Percentiles rank a stretch among this genome's conserved stretches.
Conservation (phyloP, 176 grass and related monocot genomes). For the Bonia amplexicaulis region DNA sequence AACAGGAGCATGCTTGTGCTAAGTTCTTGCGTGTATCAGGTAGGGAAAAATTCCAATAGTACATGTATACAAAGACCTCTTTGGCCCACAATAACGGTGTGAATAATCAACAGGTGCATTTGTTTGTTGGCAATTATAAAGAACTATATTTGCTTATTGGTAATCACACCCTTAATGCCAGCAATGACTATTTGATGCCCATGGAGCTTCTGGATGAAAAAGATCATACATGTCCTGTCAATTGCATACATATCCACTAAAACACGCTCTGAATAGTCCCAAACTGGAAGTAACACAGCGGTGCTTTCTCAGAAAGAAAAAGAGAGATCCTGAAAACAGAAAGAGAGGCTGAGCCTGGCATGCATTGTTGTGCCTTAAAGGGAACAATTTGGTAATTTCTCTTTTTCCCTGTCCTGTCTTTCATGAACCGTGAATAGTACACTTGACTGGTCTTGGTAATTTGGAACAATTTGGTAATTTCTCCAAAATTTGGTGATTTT, state of each 20-base stretch:
- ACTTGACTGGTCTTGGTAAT: no score
- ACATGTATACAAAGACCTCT: background rate
- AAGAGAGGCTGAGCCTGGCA: background rate
- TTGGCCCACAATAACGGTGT: background rate
- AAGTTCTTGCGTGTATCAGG: no score
- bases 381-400: background rate
- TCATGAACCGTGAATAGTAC: conserved; percentile 11
- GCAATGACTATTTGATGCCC: background rate
- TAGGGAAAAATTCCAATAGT: no score
- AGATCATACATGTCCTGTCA: background rate
- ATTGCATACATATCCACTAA: background rate
- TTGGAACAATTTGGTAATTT: no score
- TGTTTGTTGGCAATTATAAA: background rate
- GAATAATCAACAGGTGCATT: background rate
- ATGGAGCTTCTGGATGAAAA: background rate
- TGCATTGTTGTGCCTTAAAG: background rate
- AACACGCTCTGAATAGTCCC: background rate
- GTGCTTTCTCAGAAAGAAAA: conserved; percentile 15
- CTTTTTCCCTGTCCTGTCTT: background rate
- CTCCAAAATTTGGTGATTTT: no score
- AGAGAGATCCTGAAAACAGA: background rate
- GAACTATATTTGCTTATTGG: background rate
- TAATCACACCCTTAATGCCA: background rate
- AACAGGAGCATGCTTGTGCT: no score
- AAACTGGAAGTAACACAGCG: background rate